Conservation (phyloP, 2,329 filamentous ascomycete genomes). For the Pezizomycotina sp. region DNA sequence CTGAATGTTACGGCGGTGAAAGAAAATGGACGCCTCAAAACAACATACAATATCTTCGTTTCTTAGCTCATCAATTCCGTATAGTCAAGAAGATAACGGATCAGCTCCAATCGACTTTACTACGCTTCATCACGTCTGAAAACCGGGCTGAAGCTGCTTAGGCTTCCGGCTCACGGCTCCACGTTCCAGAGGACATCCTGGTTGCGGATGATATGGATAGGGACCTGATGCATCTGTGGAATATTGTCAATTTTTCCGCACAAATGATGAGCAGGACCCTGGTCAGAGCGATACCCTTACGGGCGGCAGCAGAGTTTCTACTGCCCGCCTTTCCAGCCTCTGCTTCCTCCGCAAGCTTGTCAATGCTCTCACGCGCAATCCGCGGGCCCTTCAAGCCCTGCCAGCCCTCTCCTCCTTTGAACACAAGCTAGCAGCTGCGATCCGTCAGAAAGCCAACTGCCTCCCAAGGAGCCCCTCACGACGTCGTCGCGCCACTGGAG, state of each 20-base stretch:
- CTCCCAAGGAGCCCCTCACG: slow-evolving; percentile 9
- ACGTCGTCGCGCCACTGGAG: slow-evolving; percentile 9
- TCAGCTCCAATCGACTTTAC: slow-evolving; percentile 9
- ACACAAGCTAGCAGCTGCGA: no score
- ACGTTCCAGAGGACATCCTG: slow-evolving; percentile 17
- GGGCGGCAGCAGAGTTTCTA: no score
- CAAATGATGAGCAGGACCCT: slow-evolving; percentile 12
- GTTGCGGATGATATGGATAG: slow-evolving; percentile 15
- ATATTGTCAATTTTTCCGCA: slow-evolving; percentile 18
- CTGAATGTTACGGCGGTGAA: slow-evolving; percentile 9
- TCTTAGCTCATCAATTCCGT: slow-evolving; percentile 12
- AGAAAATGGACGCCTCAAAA: no score
- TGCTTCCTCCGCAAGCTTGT: no score
- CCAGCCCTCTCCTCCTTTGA: no score
- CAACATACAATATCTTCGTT: slow-evolving; percentile 17
- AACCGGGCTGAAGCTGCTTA: slow-evolving; percentile 14
- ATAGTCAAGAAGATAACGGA: slow-evolving; percentile 16
- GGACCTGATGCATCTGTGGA: slow-evolving; percentile 19
- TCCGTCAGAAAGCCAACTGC: no score
- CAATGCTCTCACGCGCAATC: no score
- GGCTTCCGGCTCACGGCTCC: slow-evolving; percentile 16
- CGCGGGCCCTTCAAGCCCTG: no score
- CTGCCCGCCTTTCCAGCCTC: no score
- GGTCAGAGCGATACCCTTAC: no score
- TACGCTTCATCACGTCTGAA: slow-evolving; percentile 12